Percentiles rank a stretch among this genome's conserved stretches.
phyloP scores from a whole-genome alignment of 805 yeast species.

The Ogataea zsoltii region DNA sequence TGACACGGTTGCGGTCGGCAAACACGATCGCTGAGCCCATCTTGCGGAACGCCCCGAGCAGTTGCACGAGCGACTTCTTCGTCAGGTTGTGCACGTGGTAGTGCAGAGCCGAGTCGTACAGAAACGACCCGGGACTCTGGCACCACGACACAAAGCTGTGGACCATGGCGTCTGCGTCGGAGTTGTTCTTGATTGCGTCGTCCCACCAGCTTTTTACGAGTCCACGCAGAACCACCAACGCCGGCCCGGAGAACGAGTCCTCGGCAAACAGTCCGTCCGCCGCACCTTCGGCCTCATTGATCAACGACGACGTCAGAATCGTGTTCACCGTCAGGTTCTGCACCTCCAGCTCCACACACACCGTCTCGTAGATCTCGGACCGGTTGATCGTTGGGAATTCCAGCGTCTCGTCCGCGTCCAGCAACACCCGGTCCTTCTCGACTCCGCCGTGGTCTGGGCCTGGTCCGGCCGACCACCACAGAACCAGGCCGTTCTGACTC shows the following conservation, averaged over 20 bases:
- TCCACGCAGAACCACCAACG: slow-evolving; percentile 66
- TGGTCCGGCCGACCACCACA: slow-evolving; percentile 93
- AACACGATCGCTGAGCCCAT: slow-evolving; percentile 79
- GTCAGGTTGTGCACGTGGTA: slow-evolving; percentile 88
- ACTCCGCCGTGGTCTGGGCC: slow-evolving; percentile 83
- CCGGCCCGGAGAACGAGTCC: slow-evolving; percentile 78
- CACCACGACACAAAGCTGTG: slow-evolving; percentile 86
- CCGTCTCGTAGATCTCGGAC: slow-evolving; percentile 78
- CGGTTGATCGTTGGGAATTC: slow-evolving; percentile 72
- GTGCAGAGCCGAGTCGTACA: slow-evolving; percentile 77
- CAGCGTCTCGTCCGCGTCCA: slow-evolving; percentile 51
- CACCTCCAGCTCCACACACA: slow-evolving; percentile 74
- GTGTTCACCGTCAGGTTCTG: slow-evolving; percentile 85
- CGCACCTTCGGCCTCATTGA: slow-evolving; percentile 69
- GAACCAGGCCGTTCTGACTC: slow-evolving; percentile 59
- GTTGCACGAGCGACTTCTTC: slow-evolving; percentile 76
- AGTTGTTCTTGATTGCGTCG: slow-evolving; percentile 66
- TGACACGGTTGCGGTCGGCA: slow-evolving; percentile 75
- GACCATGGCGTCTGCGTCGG: slow-evolving; percentile 80
- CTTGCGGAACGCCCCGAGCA: slow-evolving; percentile 73
- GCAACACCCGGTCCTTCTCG: slow-evolving; percentile 56
- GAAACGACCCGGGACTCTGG: slow-evolving; percentile 65
- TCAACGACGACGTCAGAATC: slow-evolving; percentile 75
- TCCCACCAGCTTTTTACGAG: slow-evolving; percentile 95
- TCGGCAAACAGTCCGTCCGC: slow-evolving; percentile 56